These are phyloP conservation scores for Cadophora sp. DNA, from an alignment of 2,329 filamentous ascomycete genomes.

Conservation along the genomic window DNA sequence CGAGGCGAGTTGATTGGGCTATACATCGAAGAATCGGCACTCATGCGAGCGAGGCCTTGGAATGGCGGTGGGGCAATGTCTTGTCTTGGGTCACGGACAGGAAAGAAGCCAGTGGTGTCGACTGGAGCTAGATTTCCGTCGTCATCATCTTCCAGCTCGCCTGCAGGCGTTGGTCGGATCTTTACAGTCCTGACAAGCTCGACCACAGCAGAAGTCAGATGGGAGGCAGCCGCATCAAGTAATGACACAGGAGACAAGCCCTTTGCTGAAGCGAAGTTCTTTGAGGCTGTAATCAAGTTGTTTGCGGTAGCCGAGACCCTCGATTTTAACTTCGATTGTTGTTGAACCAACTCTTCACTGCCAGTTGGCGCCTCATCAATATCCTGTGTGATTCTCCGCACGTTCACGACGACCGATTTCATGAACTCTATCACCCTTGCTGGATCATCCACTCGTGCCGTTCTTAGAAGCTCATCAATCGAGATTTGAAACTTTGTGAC, in stretches of 20 bases:
- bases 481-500: constrained; percentile 95
- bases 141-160: constrained; percentile 80
- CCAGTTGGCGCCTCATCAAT: constrained; percentile 65
- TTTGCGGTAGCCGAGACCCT: constrained; percentile 93
- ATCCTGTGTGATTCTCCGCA: constrained; percentile 85
- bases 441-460: constrained; percentile 75
- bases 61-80: constrained; percentile 54
- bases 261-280: constrained; percentile 83
- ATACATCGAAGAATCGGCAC: constrained; percentile 75
- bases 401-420: constrained; percentile 82
- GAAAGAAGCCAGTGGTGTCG: constrained; percentile 74
- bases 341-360: constrained; percentile 57
- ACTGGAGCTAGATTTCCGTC: constrained; percentile 71
- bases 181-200: constrained; percentile 86
- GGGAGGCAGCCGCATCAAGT: constrained; percentile 90
- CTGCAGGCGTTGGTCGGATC: constrained; percentile 76
- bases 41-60: constrained; percentile 63
- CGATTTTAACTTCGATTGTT: constrained; percentile 75
- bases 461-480: constrained; percentile 86
- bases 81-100: constrained; percentile 51
- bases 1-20: constrained; percentile 75
- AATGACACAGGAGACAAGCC: constrained; percentile 93
- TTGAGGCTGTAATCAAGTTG: constrained; percentile 91
- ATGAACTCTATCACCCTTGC: constrained; percentile 82
- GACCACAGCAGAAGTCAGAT: constrained; percentile 84